A percentile compares a stretch with the other conserved stretches of the same genome.
Conservation (phyloP, 208 protist genomes). For the Crithidia mellificae region DNA sequence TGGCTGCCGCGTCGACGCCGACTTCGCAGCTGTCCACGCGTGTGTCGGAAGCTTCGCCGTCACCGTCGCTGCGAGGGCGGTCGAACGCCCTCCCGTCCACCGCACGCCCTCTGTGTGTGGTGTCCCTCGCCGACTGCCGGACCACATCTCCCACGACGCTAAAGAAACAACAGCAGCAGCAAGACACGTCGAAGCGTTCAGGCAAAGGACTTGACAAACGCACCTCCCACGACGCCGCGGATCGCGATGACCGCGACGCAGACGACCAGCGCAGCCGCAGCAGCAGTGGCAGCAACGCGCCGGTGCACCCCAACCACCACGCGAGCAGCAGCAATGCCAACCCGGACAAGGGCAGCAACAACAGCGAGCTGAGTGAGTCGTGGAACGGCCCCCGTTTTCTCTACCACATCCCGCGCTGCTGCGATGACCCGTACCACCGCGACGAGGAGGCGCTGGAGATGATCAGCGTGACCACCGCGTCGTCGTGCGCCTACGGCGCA, state of each 20-base stretch:
- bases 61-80: conserved; percentile 1
- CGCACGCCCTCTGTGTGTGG: conserved; percentile 10
- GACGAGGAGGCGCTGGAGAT: conserved; percentile 57
- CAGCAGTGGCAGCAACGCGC: background rate
- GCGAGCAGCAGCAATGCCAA: conserved; percentile 5
- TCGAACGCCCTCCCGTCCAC: background rate
- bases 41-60: background rate
- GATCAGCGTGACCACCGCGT: conserved; percentile 52
- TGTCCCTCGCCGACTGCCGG: conserved; percentile 25
- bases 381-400: conserved; percentile 5
- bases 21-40: background rate
- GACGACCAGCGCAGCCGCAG: background rate
- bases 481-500: conserved; percentile 52
- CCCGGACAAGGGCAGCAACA: background rate
- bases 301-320: too few species aligned
- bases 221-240: too few species aligned
- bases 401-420: conserved; percentile 31
- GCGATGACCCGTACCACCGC: conserved; percentile 58
- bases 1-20: background rate
- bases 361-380: conserved; percentile 9
- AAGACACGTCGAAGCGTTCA: background rate
- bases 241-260: background rate
- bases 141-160: background rate
- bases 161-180: background rate
- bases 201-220: too few species aligned